phyloP scores from a whole-genome alignment of 176 grass and related monocot genomes.

The Oryza officinalis region DNA sequence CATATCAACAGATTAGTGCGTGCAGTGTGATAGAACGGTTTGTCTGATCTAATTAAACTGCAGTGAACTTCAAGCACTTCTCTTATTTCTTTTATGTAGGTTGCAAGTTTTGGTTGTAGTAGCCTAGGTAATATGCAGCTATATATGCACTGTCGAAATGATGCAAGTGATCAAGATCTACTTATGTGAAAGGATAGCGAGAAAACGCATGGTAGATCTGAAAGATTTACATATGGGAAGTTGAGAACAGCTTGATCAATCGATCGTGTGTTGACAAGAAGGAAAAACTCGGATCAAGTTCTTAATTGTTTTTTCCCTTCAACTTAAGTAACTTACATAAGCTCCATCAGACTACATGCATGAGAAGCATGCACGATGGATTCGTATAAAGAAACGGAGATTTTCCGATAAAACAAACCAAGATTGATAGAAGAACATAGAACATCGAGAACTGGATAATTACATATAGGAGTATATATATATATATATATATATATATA shows the following conservation, averaged over 20 bases:
- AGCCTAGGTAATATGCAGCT: not conserved
- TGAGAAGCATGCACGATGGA: not conserved
- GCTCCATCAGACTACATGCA: not conserved
- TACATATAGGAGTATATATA: no score
- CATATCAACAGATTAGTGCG: not conserved
- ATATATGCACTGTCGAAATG: not conserved
- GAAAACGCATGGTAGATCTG: not conserved
- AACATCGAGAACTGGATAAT: not conserved
- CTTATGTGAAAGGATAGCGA: not conserved
- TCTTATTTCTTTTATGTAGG: not conserved
- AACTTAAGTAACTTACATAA: not conserved
- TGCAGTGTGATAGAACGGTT: not conserved
- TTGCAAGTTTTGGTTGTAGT: constrained; percentile 1
- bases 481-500: not conserved
- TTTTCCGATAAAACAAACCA: not conserved
- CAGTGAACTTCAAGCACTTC: not conserved
- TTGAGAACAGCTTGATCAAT: not conserved
- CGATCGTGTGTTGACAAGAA: not conserved
- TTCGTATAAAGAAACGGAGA: not conserved
- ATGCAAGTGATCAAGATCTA: not conserved
- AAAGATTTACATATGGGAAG: not conserved
- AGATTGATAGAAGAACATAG: not conserved
- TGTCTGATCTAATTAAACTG: not conserved
- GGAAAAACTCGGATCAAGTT: not conserved
- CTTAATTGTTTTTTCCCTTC: not conserved